Conservation (phyloP, 2,329 filamentous ascomycete genomes). For the Apiospora pterosperma region DNA sequence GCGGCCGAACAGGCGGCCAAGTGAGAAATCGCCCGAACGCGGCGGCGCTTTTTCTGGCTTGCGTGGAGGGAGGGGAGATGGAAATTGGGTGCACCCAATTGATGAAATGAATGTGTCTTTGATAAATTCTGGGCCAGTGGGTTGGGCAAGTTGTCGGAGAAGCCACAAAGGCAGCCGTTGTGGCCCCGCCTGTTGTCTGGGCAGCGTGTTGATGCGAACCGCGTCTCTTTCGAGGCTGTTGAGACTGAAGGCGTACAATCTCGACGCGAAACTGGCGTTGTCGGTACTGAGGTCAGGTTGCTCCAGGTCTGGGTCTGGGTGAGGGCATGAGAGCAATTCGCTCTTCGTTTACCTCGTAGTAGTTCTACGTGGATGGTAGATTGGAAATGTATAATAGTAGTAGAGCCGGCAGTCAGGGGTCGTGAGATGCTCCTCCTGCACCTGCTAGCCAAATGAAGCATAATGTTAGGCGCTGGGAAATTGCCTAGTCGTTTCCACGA, state of each 20-base stretch:
- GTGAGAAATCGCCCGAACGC: slow-evolving; percentile 11
- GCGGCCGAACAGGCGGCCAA: slow-evolving; percentile 23
- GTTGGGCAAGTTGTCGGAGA: not conserved
- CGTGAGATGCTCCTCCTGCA: not conserved
- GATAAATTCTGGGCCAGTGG: not conserved
- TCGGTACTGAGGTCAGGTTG: not conserved
- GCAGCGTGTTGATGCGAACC: not conserved
- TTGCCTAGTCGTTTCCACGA: not conserved
- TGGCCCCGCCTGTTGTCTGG: not conserved
- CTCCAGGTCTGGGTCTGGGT: not conserved
- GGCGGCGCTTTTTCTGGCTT: slow-evolving; percentile 3
- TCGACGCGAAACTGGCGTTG: not conserved
- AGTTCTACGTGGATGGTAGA: not conserved
- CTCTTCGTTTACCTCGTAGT: not conserved
- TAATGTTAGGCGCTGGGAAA: slow-evolving; percentile 1
- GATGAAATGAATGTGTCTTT: not conserved
- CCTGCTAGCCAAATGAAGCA: slow-evolving; percentile 1
- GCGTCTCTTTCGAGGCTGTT: too few species aligned
- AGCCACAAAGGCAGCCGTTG: not conserved
- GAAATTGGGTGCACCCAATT: not conserved
- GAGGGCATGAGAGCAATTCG: not conserved
- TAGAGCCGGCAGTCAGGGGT: not conserved
- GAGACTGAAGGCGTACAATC: not conserved
- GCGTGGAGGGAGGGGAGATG: not conserved
- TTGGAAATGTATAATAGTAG: not conserved